phyloP scores from a whole-genome alignment of 768 basidiomycete species.

The Termitomyces sp. region DNA sequence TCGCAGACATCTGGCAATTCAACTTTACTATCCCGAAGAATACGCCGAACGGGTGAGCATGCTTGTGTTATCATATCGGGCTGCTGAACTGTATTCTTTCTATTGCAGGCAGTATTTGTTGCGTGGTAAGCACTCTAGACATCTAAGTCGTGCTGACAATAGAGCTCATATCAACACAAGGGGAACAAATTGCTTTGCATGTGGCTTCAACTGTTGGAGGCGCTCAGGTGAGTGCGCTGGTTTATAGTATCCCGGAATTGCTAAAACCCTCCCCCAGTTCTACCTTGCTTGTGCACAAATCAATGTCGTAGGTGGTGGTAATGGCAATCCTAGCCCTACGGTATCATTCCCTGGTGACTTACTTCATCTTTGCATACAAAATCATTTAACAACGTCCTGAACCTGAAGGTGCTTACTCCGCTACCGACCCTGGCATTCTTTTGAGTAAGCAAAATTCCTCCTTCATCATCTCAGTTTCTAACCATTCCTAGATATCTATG shows the following conservation, averaged over 20 bases:
- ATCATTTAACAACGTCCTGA: not conserved
- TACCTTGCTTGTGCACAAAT: conserved; percentile 33
- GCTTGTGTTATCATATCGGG: not conserved
- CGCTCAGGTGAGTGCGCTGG: conserved; percentile 18
- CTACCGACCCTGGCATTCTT: conserved; percentile 27
- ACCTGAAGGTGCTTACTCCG: conserved; percentile 23
- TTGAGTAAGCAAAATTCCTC: conserved; percentile 18
- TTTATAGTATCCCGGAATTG: not conserved
- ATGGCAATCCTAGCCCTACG: conserved; percentile 22
- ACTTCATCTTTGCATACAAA: not conserved
- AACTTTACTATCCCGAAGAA: conserved; percentile 29
- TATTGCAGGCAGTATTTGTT: conserved; percentile 22
- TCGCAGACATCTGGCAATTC: conserved; percentile 23
- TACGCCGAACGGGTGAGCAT: conserved; percentile 24
- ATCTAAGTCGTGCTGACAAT: not conserved
- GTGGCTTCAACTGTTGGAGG: conserved; percentile 20
- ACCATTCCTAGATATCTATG: conserved; percentile 20
- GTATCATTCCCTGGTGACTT: conserved; percentile 28
- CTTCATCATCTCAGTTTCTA: not conserved
- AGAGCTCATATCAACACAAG: not conserved
- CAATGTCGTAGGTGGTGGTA: conserved; percentile 27
- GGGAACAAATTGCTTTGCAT: conserved; percentile 33
- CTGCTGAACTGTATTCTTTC: not conserved
- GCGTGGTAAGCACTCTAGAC: conserved; percentile 12
- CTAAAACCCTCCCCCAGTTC: conserved; percentile 17